Evolutionary conservation across 2,329 filamentous ascomycete species (phyloP).

Genomic region (Onygenales sp.): DNA sequence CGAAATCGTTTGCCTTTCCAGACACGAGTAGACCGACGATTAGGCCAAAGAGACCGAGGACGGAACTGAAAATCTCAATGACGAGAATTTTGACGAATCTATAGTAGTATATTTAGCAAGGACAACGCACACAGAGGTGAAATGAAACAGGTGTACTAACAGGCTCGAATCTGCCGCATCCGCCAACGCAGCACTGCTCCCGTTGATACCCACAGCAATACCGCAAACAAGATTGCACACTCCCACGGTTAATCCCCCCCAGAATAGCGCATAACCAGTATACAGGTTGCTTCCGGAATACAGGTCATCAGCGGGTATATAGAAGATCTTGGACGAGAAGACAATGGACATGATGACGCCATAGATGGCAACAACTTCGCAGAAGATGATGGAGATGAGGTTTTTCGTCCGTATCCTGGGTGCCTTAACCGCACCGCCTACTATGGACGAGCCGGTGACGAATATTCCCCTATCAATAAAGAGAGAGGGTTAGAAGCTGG

Average conservation of each 20-base stretch:
- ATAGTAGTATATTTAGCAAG: constrained; percentile 3
- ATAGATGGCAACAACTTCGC: constrained; percentile 99
- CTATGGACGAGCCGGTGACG: constrained; percentile 93
- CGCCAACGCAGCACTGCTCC: constrained; percentile 87
- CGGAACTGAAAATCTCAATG: constrained; percentile 98
- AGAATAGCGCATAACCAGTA: constrained; percentile 91
- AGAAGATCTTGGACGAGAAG: constrained; percentile 78
- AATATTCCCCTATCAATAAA: constrained; percentile 76
- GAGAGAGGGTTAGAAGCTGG: constrained; percentile 2
- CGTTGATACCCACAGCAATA: constrained; percentile 95
- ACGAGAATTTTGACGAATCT: constrained; percentile 99
- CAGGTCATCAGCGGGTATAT: constrained; percentile 53
- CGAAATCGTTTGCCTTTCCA: constrained; percentile 70
- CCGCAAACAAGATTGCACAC: constrained; percentile 94
- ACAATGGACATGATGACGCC: constrained; percentile 99
- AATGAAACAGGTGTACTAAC: constrained; percentile 44
- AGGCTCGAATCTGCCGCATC: constrained; percentile 87
- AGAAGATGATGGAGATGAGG: constrained; percentile 99
- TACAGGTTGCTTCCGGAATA: constrained; percentile 77
- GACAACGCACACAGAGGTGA: neutral
- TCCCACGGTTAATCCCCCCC: constrained; percentile 88
- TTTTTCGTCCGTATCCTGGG: constrained; percentile 99
- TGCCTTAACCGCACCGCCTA: constrained; percentile 92
- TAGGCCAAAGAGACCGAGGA: constrained; percentile 88
- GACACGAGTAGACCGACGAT: constrained; percentile 88